A percentile compares a stretch with the other conserved stretches of the same genome.
Evolutionary conservation across 192 early-diverging fungal genomes (phyloP).

Genomic region (Lunasporangiospora selenospora): DNA sequence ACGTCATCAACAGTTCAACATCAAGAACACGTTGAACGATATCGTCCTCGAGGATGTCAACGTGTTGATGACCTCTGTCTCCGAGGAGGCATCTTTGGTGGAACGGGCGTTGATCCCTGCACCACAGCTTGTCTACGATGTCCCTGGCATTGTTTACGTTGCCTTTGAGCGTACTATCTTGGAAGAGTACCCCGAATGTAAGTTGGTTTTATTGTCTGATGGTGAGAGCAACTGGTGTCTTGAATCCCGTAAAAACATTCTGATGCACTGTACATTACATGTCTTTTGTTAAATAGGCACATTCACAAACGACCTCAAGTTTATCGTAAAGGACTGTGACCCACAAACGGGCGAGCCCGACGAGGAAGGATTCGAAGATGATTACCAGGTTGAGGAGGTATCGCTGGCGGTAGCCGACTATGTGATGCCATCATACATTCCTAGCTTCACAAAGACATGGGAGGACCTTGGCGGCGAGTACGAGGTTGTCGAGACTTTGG

Average conservation of each 20-base stretch:
- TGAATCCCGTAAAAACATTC: background rate
- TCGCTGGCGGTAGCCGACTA: slow-evolving; percentile 89
- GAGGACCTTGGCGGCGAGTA: slow-evolving; percentile 72
- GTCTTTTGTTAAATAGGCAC: slow-evolving; percentile 52
- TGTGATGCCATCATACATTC: slow-evolving; percentile 85
- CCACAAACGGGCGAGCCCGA: slow-evolving; percentile 91
- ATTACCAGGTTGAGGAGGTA: slow-evolving; percentile 91
- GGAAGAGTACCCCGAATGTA: slow-evolving; percentile 65
- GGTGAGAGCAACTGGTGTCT: background rate
- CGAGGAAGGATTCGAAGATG: slow-evolving; percentile 94
- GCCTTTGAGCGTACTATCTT: slow-evolving; percentile 77
- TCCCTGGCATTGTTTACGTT: slow-evolving; percentile 83
- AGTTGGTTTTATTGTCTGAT: slow-evolving; percentile 11
- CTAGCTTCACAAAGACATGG: slow-evolving; percentile 83
- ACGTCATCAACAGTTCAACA: slow-evolving; percentile 72
- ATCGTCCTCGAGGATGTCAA: slow-evolving; percentile 89
- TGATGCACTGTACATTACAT: background rate
- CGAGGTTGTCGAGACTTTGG: slow-evolving; percentile 89
- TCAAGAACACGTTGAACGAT: slow-evolving; percentile 95
- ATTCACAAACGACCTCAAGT: slow-evolving; percentile 89
- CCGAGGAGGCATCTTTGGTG: slow-evolving; percentile 62
- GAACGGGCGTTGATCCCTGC: slow-evolving; percentile 79
- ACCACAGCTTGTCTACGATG: slow-evolving; percentile 75
- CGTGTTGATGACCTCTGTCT: slow-evolving; percentile 79
- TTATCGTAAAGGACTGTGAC: slow-evolving; percentile 95